These are phyloP conservation scores for Puya raimondii DNA, from an alignment of 176 grass and related monocot species.

Conservation along the genomic window DNA sequence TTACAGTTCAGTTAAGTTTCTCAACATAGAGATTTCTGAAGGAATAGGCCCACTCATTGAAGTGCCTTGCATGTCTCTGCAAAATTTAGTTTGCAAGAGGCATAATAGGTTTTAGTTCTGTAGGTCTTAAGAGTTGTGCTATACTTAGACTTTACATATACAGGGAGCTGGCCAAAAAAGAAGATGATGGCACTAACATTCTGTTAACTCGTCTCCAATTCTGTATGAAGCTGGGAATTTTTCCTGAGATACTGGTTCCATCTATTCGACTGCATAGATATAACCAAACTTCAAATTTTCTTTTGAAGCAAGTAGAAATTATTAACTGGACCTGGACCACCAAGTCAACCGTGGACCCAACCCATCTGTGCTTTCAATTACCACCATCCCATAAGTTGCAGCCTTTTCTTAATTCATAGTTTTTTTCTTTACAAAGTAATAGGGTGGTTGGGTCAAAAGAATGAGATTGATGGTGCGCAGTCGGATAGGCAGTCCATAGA, in stretches of 20 bases:
- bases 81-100: slow-evolving; percentile 18
- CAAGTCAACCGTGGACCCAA: too few relatives aligned
- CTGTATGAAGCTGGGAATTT: slow-evolving; percentile 66
- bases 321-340: background rate
- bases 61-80: slow-evolving; percentile 79
- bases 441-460: too few relatives aligned
- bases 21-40: slow-evolving; percentile 44
- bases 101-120: background rate
- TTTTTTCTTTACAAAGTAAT: too few relatives aligned
- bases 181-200: slow-evolving; percentile 42
- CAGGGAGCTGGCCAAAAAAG: background rate
- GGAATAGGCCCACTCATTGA: slow-evolving; percentile 62
- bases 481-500: too few relatives aligned
- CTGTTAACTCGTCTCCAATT: slow-evolving; percentile 61
- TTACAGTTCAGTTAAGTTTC: slow-evolving; percentile 82
- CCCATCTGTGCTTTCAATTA: too few relatives aligned
- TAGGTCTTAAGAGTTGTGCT: background rate
- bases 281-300: slow-evolving; percentile 24
- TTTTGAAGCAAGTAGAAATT: slow-evolving; percentile 20
- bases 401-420: too few relatives aligned
- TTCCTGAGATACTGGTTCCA: slow-evolving; percentile 58
- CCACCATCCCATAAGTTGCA: too few relatives aligned
- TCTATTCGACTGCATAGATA: slow-evolving; percentile 44
- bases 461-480: too few relatives aligned
- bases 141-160: slow-evolving; percentile 1